Percentiles rank a stretch among this genome's conserved stretches.
phyloP scores from a whole-genome alignment of 345 rosid genomes.

The Conringia planisiliqua region DNA sequence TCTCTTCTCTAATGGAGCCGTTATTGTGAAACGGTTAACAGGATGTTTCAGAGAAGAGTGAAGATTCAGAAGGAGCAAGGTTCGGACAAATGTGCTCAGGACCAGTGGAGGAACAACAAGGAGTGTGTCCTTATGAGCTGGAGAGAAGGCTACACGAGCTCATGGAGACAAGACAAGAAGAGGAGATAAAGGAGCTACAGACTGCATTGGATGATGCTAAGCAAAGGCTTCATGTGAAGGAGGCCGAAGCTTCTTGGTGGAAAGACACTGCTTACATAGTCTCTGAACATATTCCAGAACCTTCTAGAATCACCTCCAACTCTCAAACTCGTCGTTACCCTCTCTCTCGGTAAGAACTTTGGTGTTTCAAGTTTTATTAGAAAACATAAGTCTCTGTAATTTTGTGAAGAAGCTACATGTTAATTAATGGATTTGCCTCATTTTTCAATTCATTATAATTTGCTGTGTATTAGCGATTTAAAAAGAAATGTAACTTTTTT shows the following conservation, averaged over 20 bases:
- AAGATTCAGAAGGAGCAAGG: not conserved
- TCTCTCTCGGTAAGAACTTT: constrained; percentile 20
- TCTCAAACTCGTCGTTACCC: constrained; percentile 18
- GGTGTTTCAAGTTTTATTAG: not conserved
- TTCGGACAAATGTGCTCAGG: not conserved
- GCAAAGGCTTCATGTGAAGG: constrained; percentile 51
- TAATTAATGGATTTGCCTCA: not conserved
- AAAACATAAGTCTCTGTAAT: not conserved
- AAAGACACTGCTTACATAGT: constrained; percentile 59
- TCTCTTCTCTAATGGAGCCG: not conserved
- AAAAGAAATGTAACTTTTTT: not conserved
- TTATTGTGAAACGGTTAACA: not conserved
- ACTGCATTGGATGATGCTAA: constrained; percentile 42
- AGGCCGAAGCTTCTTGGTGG: constrained; percentile 73
- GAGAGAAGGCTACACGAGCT: constrained; percentile 66
- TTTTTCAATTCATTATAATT: not conserved
- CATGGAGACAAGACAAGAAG: constrained; percentile 60
- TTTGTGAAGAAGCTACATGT: constrained; percentile 2
- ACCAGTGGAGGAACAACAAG: constrained; percentile 15
- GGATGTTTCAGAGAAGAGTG: constrained; percentile 3
- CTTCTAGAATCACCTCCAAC: constrained; percentile 27
- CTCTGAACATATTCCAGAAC: constrained; percentile 41
- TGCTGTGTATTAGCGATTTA: not conserved
- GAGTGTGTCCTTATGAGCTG: constrained; percentile 59
- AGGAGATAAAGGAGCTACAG: constrained; percentile 66